Evolutionary conservation across 2,329 filamentous ascomycete species (phyloP), one percentile per base, ranked within the genome.

Genomic region (Fusarium sp.): DNA sequence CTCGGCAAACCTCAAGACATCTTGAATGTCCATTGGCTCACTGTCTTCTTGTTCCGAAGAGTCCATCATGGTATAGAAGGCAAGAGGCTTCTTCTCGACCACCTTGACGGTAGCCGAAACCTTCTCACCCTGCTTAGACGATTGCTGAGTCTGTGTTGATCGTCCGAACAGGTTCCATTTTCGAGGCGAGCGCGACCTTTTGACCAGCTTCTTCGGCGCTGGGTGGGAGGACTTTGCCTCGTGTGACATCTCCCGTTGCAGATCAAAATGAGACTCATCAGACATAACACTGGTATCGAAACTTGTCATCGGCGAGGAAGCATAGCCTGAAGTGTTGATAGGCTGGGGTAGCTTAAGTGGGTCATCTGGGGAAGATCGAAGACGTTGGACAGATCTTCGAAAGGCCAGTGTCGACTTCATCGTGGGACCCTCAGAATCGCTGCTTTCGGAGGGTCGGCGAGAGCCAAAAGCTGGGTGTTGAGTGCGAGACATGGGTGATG

Each of bases 161-260:
- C 87, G 82, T 48, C 87, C 83, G 68, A 90, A 90, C 14, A 90
- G 75, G 65, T 89, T 90, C 88, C 88, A 90, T 68, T 85, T 89
- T 9, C 85, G 83, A 24, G 87, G 87, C 26, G 86, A 87, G 43
- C 81, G 84, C 2, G 83, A 75, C 53, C 82, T 81, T 74, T 88
- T 89, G 22, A 82, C 81, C 22, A 87, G 75, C 74, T 89, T 90
- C 75, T 84, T 89, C 0, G 85, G 79, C 1, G 72, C 75, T 20
- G 73, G 67, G 22, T 65, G 75, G 4, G 74, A 74, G 59, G 44
- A 26, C 37, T 61, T 68, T 8, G 75, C 73, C 6, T 78, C 78
- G 10, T 73, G 76, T 8, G 76, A 75, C 2, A 74, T 68, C 37
- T 81, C 80, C 7, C 75, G 67, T 13, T 81, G 80, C 24, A 81